Evolutionary conservation across 1,139 yeast species (phyloP), one percentile per base, ranked within the genome.

Genomic region (Geotrichum aggregatum): DNA sequence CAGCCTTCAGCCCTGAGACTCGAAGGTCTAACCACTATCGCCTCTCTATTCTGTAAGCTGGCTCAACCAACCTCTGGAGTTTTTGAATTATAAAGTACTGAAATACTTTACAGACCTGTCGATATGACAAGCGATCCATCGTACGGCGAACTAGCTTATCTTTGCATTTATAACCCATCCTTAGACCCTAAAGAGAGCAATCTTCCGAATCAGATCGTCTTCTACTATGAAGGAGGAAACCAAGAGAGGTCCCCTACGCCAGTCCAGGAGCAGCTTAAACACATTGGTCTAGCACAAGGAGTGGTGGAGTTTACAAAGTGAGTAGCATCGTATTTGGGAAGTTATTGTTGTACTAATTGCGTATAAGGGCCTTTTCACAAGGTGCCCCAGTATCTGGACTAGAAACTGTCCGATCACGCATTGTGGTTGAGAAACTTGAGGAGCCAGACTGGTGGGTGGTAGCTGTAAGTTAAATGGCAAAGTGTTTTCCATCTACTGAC

Each of bases 221-320:
- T 61, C 46, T 63, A 61, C 50, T 60, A 63, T 52, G 59, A 58
- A 10, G 44, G 45, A 13, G 36, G 40, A n/a, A 36, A 51, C 13
- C 52, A 51, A 8, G 56, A 58, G 2, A 51, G 49, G 0, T 46
- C 56, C 16, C 56, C 57, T 3, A 53, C 59, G 16, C 57, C 59
- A 1, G 44, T 56, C 19, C 59, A 62, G 33, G 54, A 56, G 22
- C 59, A 61, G 45, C 58, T 65, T 14, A 51, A 66, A 26, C 61
- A 64, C 33, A 61, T 66, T 16, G 69, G 69, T 1, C 56, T 66
- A 16, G 65, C 67, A 3, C 69, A 66, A 45, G 69, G 69, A 1
- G 61, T 66, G 18, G 61, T 62, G 6, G 68, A 62, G 54, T 59
- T 66, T 47, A 56, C 64, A 41, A 50, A 48, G 56, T 54, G 48